These are phyloP conservation scores for Scheffersomyces ergatensis DNA, from an alignment of 805 yeast species.

Conservation along the genomic window DNA sequence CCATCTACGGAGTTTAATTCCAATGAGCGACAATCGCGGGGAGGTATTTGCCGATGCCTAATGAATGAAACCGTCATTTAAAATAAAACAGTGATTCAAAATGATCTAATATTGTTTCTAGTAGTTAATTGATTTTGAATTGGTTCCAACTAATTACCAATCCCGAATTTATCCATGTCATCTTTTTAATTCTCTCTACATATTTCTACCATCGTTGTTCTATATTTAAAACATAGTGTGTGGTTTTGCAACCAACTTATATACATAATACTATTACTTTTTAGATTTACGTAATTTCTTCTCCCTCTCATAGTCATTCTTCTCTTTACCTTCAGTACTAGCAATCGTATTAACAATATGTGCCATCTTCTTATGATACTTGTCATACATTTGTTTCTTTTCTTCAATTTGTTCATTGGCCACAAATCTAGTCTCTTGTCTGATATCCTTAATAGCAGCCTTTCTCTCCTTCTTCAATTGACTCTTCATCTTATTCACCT, in stretches of 20 bases:
- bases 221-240: no score
- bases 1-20: no score
- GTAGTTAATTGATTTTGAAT: no score
- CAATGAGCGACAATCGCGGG: no score
- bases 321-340: conserved; percentile 93
- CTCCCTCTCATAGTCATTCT: conserved; percentile 88
- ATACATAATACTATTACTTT: not conserved
- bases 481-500: conserved; percentile 75
- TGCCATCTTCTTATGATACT: conserved; percentile 88
- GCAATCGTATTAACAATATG: conserved; percentile 80
- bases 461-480: conserved; percentile 91
- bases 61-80: no score
- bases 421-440: conserved; percentile 83
- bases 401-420: conserved; percentile 81
- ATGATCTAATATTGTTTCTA: no score
- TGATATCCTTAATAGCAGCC: conserved; percentile 80
- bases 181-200: no score
- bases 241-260: not conserved
- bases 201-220: no score
- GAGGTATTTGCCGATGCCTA: no score
- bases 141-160: no score
- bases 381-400: conserved; percentile 71
- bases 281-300: conserved; percentile 51
- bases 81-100: no score
- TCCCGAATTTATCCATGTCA: no score